Evolutionary conservation across 352 stramenopile genomes (phyloP).

Genomic region (Phytophthora sojae): DNA sequence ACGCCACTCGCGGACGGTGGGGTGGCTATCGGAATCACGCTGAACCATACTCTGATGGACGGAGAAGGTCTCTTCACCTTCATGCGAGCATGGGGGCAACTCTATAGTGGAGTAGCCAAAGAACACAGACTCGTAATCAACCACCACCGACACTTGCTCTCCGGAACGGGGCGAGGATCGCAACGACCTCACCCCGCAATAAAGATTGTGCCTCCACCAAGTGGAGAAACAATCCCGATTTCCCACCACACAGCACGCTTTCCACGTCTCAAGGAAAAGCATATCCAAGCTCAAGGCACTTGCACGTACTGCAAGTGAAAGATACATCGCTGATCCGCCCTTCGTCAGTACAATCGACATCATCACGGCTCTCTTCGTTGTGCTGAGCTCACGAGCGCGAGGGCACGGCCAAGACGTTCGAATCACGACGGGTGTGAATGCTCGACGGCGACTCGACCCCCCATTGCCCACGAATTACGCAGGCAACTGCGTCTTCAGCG

Average conservation of each 20-base stretch:
- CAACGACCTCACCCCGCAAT: conserved; percentile 46
- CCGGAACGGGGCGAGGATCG: conserved; percentile 10
- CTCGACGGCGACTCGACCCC: conserved; percentile 41
- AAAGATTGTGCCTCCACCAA: background rate
- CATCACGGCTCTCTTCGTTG: conserved; percentile 47
- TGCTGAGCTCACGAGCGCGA: conserved; percentile 50
- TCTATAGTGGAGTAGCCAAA: conserved; percentile 34
- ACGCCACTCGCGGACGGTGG: conserved; percentile 47
- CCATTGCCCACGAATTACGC: conserved; percentile 46
- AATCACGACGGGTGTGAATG: conserved; percentile 53
- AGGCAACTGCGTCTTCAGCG: conserved; percentile 55
- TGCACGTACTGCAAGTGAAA: background rate
- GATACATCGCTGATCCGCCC: background rate
- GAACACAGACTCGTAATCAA: conserved; percentile 25
- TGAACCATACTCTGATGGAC: conserved; percentile 49
- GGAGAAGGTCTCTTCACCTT: conserved; percentile 54
- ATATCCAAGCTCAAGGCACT: conserved; percentile 29
- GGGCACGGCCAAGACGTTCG: conserved; percentile 40
- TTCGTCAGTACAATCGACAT: conserved; percentile 57
- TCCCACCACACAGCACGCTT: conserved; percentile 37
- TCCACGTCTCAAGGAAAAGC: conserved; percentile 38
- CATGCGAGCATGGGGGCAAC: conserved; percentile 51
- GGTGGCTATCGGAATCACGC: conserved; percentile 40
- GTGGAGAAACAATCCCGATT: background rate
- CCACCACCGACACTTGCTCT: conserved; percentile 46